Percentiles rank a stretch among this genome's conserved stretches.
Evolutionary conservation across 176 grass and related monocot species (phyloP).

Genomic region (Oryza australiensis): DNA sequence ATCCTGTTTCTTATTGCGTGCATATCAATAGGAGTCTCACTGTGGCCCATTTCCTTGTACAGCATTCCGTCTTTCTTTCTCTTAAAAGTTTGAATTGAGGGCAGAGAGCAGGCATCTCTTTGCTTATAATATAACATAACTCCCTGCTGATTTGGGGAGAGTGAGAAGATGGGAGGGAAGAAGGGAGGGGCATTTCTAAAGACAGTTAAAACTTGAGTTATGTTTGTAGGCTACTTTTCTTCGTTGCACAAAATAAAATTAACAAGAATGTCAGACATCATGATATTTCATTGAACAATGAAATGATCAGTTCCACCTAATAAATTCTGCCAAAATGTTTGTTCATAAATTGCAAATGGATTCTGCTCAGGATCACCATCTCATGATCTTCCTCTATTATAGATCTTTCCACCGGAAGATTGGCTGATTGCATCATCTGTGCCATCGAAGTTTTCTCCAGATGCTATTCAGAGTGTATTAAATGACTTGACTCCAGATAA

Average conservation of each 20-base stretch:
- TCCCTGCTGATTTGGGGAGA: background rate
- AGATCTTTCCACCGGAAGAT: slow-evolving; percentile 93
- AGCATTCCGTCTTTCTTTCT: background rate
- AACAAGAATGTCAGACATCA: background rate
- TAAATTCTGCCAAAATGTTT: slow-evolving; percentile 1
- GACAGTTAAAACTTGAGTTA: slow-evolving; percentile 1
- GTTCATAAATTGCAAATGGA: background rate
- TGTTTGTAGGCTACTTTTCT: background rate
- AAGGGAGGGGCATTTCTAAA: background rate
- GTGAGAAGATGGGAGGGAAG: background rate
- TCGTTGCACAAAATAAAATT: background rate
- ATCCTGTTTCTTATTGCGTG: background rate
- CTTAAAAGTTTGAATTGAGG: background rate
- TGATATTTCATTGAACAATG: background rate
- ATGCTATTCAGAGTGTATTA: slow-evolving; percentile 68
- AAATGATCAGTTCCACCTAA: slow-evolving; percentile 1
- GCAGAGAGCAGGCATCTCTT: background rate
- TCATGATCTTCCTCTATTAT: background rate
- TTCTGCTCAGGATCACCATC: slow-evolving; percentile 4
- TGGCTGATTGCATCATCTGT: slow-evolving; percentile 76
- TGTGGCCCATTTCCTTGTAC: background rate
- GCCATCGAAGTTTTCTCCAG: slow-evolving; percentile 77
- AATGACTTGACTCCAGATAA: slow-evolving; percentile 80
- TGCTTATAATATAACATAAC: background rate
- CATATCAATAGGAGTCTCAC: background rate